Evolutionary conservation across 2,329 filamentous ascomycete species (phyloP), one percentile per base, ranked within the genome.

Genomic region (Cladosporium sp.): DNA sequence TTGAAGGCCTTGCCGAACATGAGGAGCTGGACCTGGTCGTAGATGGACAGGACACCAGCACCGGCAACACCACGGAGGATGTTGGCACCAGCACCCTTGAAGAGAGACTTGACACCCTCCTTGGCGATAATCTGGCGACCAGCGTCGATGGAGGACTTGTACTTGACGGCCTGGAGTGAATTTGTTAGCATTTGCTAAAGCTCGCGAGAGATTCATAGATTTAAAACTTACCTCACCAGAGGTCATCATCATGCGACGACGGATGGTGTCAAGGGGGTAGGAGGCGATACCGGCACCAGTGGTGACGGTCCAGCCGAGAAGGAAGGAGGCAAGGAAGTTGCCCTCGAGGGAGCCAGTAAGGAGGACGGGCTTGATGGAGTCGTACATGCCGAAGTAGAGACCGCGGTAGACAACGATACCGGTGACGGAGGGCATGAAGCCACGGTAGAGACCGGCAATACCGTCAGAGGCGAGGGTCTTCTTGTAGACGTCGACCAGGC

Each of bases 311-410:
- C 94, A 99, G 78, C 94, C 94, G 81, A 99, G 94, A 77, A 86
- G 76, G 92, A 99, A 99, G 71, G 94, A 99, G 80, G 94, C 94
- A 75, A 99, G 84, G 92, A 99, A 99, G 90, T 93, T 97, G 84
- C 92, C 92, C 83, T 92, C 87, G 73, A 99, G 91, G 79, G 78
- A 66, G 78, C 94, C 94, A 78, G 89, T 86, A 69, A 99, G 91
- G 82, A 97, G 80, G 76, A 97, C 90, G 73, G 94, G 94, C 92
- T 99, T 99, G 87, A 99, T 88, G 73, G 94, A 99, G 85, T 99
- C 94, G 92, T 99, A 99, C 89, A 99, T 89, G 79, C 94, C 94
- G 89, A 99, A 99, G 92, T 99, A 99, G 74, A 99, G 92, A 97
- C 94, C 94, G 91, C 94, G 94, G 91, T 99, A 99, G 84, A 99